phyloP scores from a whole-genome alignment of 108 stramenopile genomes.

The Discostella pseudostelligera region DNA sequence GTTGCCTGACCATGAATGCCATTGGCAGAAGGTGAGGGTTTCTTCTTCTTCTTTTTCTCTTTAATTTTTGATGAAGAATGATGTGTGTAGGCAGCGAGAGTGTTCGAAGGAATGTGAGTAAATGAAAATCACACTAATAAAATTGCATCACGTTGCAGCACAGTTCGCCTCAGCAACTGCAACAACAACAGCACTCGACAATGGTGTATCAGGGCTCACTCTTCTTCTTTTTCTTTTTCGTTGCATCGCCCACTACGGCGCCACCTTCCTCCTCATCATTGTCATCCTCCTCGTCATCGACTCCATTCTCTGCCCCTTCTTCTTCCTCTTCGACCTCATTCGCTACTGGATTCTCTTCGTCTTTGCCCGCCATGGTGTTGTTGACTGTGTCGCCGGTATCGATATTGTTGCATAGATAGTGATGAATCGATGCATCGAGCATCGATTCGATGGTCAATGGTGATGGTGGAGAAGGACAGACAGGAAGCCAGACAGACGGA shows the following conservation, averaged over 20 bases:
- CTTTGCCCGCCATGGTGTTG: slow-evolving; percentile 24
- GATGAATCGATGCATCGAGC: too few species aligned
- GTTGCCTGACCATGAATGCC: slow-evolving; percentile 14
- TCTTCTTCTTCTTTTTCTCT: slow-evolving; percentile 89
- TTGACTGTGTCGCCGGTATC: neutral
- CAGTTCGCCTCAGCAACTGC: too few species aligned
- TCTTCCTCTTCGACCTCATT: slow-evolving; percentile 52
- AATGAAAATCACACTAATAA: too few species aligned
- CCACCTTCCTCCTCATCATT: slow-evolving; percentile 15
- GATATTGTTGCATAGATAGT: too few species aligned
- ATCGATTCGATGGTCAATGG: too few species aligned
- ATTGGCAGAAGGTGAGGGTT: slow-evolving; percentile 18
- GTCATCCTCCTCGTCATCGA: slow-evolving; percentile 34
- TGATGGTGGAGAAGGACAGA: too few species aligned
- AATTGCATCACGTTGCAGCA: too few species aligned
- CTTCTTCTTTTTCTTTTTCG: slow-evolving; percentile 86
- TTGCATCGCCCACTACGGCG: slow-evolving; percentile 24
- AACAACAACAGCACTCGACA: slow-evolving; percentile 1
- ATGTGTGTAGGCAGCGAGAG: too few species aligned
- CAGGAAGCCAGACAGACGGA: too few species aligned
- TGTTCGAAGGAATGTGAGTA: too few species aligned
- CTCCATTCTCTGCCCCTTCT: slow-evolving; percentile 48
- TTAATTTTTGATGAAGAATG: neutral
- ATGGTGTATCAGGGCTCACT: too few species aligned
- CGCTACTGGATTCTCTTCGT: slow-evolving; percentile 31